phyloP scores from a whole-genome alignment of 495 filamentous ascomycete genomes.

The Aspergillus steynii region DNA sequence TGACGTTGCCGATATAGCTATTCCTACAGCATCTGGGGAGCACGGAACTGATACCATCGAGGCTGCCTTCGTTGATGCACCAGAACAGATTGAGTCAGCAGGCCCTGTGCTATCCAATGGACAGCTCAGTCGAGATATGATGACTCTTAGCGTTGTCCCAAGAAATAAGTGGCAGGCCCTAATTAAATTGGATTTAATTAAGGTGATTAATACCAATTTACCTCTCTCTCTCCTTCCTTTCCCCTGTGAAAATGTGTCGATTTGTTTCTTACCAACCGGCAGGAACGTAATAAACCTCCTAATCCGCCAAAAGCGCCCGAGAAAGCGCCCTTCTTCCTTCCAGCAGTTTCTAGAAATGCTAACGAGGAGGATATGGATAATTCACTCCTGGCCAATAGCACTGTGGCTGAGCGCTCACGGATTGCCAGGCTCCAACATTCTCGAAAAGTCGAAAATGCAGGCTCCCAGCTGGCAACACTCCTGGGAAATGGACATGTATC shows the following conservation, averaged over 20 bases:
- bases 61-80: constrained; percentile 62
- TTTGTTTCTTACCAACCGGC: constrained; percentile 15
- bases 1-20: constrained; percentile 61
- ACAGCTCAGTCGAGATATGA: constrained; percentile 75
- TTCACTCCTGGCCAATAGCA: constrained; percentile 34
- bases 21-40: constrained; percentile 81
- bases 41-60: constrained; percentile 69
- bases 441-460: constrained; percentile 29
- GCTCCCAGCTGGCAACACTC: constrained; percentile 57
- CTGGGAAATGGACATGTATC: constrained; percentile 44
- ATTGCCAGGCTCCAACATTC: constrained; percentile 47
- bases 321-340: constrained; percentile 95
- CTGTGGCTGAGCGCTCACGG: constrained; percentile 41
- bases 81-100: constrained; percentile 48
- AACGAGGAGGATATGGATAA: constrained; percentile 36
- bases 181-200: constrained; percentile 85
- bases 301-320: constrained; percentile 88
- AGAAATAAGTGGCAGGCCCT: constrained; percentile 91
- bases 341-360: constrained; percentile 43
- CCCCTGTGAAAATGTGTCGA: neutral
- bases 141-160: constrained; percentile 86
- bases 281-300: constrained; percentile 88
- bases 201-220: constrained; percentile 36
- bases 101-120: constrained; percentile 57
- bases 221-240: neutral